phyloP scores from a whole-genome alignment of 495 filamentous ascomycete species.

The Talaromyces trachyspermus region DNA sequence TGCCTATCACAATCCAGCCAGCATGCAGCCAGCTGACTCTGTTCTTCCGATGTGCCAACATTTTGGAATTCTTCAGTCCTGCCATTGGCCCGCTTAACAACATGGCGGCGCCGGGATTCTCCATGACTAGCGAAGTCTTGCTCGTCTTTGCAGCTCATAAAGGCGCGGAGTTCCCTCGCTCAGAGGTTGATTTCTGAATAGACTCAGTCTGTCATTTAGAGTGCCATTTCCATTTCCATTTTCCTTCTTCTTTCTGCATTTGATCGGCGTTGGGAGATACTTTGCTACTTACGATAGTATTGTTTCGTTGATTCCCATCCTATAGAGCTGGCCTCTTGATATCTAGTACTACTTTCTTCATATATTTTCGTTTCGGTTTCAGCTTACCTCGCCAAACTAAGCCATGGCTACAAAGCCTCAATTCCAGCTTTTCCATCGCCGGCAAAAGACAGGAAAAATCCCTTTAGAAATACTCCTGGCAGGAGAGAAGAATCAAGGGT shows the following conservation, averaged over 20 bases:
- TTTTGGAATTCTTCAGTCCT: constrained; percentile 7
- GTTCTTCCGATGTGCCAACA: not conserved
- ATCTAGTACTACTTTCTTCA: not conserved
- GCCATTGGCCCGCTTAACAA: constrained; percentile 1
- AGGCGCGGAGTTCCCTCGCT: not conserved
- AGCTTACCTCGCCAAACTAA: not conserved
- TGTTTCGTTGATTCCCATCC: not conserved
- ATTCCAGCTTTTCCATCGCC: constrained; percentile 49
- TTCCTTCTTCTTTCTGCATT: constrained; percentile 1
- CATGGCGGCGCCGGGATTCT: not conserved
- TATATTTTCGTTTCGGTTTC: not conserved
- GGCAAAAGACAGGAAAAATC: constrained; percentile 30
- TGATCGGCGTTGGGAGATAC: not conserved
- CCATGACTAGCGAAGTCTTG: not conserved
- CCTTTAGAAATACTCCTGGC: constrained; percentile 24
- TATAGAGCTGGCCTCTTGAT: constrained; percentile 8
- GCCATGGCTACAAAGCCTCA: constrained; percentile 27
- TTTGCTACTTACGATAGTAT: constrained; percentile 1
- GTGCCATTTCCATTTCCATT: no score
- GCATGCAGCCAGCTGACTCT: not conserved
- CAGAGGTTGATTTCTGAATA: not conserved
- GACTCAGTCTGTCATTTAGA: no score
- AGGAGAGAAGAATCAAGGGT: constrained; percentile 20
- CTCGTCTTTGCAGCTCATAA: constrained; percentile 4
- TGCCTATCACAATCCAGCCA: not conserved